Conservation (phyloP, 78 protist genomes). For the Creolimax fragrantissima region DNA sequence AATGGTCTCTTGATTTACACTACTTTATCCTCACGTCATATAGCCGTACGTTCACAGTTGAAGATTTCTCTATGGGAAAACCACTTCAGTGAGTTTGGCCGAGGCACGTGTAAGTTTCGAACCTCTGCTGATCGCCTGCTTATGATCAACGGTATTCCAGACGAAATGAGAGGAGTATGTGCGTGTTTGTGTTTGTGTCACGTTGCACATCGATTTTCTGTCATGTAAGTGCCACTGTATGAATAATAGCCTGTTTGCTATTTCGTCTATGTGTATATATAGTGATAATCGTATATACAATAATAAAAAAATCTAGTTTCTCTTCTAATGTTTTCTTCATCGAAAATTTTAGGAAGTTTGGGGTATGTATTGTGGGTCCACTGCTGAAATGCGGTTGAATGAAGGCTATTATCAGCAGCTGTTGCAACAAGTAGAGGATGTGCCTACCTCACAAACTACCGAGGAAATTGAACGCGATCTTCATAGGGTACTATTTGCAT, state of each 20-base stretch:
- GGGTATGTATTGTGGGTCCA: not conserved
- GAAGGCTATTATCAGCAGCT: not conserved
- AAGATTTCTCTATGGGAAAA: not conserved
- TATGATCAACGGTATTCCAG: not conserved
- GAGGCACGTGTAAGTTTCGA: not conserved
- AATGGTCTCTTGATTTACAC: no score
- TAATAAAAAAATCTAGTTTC: no score
- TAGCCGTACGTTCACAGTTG: not conserved
- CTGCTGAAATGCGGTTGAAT: slow-evolving; percentile 2
- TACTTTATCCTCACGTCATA: no score
- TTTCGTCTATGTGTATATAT: no score
- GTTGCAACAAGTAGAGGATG: not conserved
- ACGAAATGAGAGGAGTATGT: not conserved
- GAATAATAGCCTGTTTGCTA: no score
- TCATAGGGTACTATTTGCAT: not conserved
- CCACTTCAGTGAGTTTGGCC: not conserved
- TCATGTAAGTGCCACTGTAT: no score
- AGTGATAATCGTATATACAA: no score
- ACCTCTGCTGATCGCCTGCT: not conserved
- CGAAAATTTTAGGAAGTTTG: not conserved
- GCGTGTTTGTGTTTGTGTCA: not conserved
- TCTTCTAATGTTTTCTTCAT: no score
- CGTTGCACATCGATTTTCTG: no score
- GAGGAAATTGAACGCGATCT: slow-evolving; percentile 3
- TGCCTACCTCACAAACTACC: not conserved